A percentile compares a stretch with the other conserved stretches of the same genome.
phyloP scores from a whole-genome alignment of 352 stramenopile genomes.

The Lagenidium giganteum region DNA sequence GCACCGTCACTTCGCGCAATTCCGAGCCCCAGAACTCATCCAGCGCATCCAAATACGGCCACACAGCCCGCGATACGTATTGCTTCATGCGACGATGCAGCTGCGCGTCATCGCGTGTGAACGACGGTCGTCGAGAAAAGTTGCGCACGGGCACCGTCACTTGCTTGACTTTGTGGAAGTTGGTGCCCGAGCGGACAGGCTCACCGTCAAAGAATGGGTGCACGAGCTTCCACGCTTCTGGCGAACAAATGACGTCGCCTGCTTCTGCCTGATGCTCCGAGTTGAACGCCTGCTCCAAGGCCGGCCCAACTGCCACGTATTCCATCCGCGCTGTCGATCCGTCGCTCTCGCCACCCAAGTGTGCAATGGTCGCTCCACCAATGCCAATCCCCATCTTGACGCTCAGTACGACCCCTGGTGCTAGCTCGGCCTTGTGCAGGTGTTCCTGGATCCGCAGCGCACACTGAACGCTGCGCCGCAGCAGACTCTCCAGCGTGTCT shows the following conservation, averaged over 20 bases:
- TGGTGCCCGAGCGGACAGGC: constrained; percentile 21
- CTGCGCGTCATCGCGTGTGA: constrained; percentile 72
- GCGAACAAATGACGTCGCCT: constrained; percentile 88
- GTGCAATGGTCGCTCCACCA: constrained; percentile 79
- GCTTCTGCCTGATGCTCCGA: constrained; percentile 84
- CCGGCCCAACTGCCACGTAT: constrained; percentile 88
- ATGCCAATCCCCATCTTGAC: constrained; percentile 94
- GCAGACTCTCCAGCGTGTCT: constrained; percentile 75
- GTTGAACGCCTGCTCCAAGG: constrained; percentile 89
- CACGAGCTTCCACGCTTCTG: constrained; percentile 74
- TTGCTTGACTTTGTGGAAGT: constrained; percentile 52
- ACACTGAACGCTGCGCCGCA: constrained; percentile 85
- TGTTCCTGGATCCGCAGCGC: constrained; percentile 88
- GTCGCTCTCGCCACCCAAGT: constrained; percentile 87
- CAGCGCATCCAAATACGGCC: constrained; percentile 87
- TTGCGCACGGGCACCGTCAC: constrained; percentile 62
- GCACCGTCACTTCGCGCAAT: constrained; percentile 84
- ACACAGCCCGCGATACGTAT: constrained; percentile 90
- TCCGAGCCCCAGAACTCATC: constrained; percentile 93
- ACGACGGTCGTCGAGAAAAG: constrained; percentile 62
- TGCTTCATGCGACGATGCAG: constrained; percentile 85
- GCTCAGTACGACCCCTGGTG: constrained; percentile 82
- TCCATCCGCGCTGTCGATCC: constrained; percentile 80
- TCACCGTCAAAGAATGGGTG: constrained; percentile 55
- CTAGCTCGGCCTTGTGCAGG: constrained; percentile 82